These are phyloP conservation scores for Sporothrix sp. DNA, from an alignment of 2,329 filamentous ascomycete species.

Conservation along the genomic window DNA sequence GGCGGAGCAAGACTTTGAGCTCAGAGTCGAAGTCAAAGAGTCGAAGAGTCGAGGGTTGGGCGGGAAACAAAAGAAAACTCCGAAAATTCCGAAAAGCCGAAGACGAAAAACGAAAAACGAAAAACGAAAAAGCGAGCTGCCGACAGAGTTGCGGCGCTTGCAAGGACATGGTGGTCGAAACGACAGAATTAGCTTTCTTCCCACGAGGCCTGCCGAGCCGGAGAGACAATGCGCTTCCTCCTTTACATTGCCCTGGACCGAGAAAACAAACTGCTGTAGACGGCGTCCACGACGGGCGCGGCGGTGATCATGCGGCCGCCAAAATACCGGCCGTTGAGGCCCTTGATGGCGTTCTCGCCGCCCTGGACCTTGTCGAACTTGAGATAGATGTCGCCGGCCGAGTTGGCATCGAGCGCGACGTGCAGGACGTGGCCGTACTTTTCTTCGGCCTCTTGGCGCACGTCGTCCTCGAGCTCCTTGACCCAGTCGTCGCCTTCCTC, in stretches of 20 bases:
- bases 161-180: too few relatives aligned
- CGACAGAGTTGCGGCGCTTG: too few relatives aligned
- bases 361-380: conserved; percentile 96
- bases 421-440: conserved; percentile 98
- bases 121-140: background rate
- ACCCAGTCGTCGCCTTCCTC: conserved; percentile 82
- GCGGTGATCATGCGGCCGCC: conserved; percentile 88
- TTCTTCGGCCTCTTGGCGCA: conserved; percentile 81
- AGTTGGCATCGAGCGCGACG: conserved; percentile 89
- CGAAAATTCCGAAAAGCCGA: too few relatives aligned
- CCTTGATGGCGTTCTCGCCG: conserved; percentile 95
- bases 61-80: too few relatives aligned
- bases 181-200: conserved; percentile 44
- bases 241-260: conserved; percentile 66
- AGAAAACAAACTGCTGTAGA: conserved; percentile 95
- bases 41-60: too few relatives aligned
- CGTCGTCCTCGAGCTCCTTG: conserved; percentile 89
- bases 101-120: background rate
- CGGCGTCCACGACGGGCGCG: conserved; percentile 91
- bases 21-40: too few relatives aligned
- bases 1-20: background rate
- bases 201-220: conserved; percentile 17
- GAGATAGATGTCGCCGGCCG: conserved; percentile 91
- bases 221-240: too few relatives aligned
- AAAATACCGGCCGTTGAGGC: conserved; percentile 93